These are phyloP conservation scores for Plasmodium reichenowi DNA, from an alignment of 169 alveolate genomes.

Conservation along the genomic window DNA sequence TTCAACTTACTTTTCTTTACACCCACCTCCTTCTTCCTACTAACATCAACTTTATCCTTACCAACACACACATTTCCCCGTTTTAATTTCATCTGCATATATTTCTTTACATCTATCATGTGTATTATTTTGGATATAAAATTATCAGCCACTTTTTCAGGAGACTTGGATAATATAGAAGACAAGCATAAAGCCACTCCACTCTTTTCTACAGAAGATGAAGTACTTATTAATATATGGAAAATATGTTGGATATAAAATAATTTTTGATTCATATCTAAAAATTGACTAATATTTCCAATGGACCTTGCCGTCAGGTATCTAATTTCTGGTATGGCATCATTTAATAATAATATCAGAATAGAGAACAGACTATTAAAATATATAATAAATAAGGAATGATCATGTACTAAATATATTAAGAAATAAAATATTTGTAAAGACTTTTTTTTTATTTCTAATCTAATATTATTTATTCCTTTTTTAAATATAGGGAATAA, in stretches of 20 bases:
- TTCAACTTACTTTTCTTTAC: neutral
- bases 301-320: conserved; percentile 54
- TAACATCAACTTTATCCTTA: neutral
- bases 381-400: conserved; percentile 47
- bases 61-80: neutral
- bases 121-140: conserved; percentile 49
- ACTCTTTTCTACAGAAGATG: conserved; percentile 68
- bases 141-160: conserved; percentile 41
- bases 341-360: conserved; percentile 32
- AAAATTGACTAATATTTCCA: conserved; percentile 51
- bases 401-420: conserved; percentile 47
- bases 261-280: conserved; percentile 50
- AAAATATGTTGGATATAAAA: conserved; percentile 66
- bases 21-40: too few species aligned
- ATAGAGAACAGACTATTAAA: conserved; percentile 36
- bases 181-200: conserved; percentile 62
- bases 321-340: conserved; percentile 72
- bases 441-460: conserved; percentile 65
- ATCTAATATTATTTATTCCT: conserved; percentile 69
- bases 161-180: conserved; percentile 58
- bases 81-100: conserved; percentile 8
- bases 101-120: conserved; percentile 67
- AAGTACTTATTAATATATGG: conserved; percentile 35
- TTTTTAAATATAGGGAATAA: conserved; percentile 58
- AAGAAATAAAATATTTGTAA: conserved; percentile 70